Percentiles rank a stretch among this genome's conserved stretches.
phyloP scores from a whole-genome alignment of 768 basidiomycete genomes.

The Phylloporus rhodoxanthus region DNA sequence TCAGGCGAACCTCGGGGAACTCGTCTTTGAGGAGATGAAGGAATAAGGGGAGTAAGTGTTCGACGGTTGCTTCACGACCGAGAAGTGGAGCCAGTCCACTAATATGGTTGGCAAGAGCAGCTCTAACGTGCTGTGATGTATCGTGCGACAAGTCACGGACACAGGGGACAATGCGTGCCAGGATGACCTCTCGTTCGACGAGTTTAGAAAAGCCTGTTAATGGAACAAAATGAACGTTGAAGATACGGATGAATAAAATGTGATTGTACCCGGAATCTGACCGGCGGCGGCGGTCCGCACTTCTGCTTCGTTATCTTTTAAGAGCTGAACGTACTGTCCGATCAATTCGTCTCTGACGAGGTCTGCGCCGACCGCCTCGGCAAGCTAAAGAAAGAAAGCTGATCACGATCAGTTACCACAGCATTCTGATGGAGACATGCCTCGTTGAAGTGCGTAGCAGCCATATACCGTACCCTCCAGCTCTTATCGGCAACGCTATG shows the following conservation, averaged over 20 bases:
- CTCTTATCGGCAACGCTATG: slow-evolving; percentile 91
- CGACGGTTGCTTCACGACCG: slow-evolving; percentile 89
- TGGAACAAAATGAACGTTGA: slow-evolving; percentile 7
- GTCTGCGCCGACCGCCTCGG: slow-evolving; percentile 83
- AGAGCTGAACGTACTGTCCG: slow-evolving; percentile 82
- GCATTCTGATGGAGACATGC: slow-evolving; percentile 34
- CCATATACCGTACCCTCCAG: slow-evolving; percentile 99
- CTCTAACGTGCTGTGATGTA: slow-evolving; percentile 93
- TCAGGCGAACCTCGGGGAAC: slow-evolving; percentile 94
- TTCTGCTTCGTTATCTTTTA: slow-evolving; percentile 99
- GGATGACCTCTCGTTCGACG: slow-evolving; percentile 88
- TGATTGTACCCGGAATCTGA: slow-evolving; percentile 82
- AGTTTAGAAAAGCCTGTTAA: slow-evolving; percentile 84
- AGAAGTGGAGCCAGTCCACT: slow-evolving; percentile 92
- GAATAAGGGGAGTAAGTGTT: slow-evolving; percentile 95
- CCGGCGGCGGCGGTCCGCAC: slow-evolving; percentile 94
- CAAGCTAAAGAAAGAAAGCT: slow-evolving; percentile 50
- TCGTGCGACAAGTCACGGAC: slow-evolving; percentile 93
- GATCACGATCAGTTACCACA: background rate
- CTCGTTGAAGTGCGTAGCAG: slow-evolving; percentile 95
- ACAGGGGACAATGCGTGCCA: slow-evolving; percentile 88
- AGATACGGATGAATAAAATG: background rate
- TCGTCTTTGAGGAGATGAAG: slow-evolving; percentile 96
- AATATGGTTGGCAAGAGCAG: slow-evolving; percentile 93
- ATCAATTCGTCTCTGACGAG: slow-evolving; percentile 93